Percentiles rank a stretch among this genome's conserved stretches.
Evolutionary conservation across 2,329 filamentous ascomycete genomes (phyloP).

Genomic region (Epichloe festucae): DNA sequence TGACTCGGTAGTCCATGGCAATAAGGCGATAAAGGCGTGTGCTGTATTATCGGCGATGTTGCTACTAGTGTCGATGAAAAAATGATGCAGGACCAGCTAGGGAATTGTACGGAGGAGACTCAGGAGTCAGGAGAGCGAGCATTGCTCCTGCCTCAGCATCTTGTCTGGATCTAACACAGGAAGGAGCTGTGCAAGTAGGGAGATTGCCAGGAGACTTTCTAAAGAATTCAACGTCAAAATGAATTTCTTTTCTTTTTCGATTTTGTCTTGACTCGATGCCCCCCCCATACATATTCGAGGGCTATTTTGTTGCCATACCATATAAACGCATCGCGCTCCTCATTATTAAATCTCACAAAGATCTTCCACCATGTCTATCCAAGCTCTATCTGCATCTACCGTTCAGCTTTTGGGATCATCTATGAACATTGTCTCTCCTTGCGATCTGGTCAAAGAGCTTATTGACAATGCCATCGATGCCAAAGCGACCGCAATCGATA

Average conservation of each 20-base stretch:
- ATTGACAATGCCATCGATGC: constrained; percentile 68
- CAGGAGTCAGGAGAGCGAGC: no score
- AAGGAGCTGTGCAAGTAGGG: neutral
- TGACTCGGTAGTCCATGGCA: neutral
- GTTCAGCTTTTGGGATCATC: constrained; percentile 47
- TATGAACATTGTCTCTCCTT: constrained; percentile 45
- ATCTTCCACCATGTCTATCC: constrained; percentile 32
- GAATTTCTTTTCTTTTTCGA: neutral
- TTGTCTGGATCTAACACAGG: neutral
- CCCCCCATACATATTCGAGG: neutral
- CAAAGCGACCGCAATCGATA: constrained; percentile 49
- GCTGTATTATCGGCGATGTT: neutral
- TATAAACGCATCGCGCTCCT: neutral
- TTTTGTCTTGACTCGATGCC: neutral
- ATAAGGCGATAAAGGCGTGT: no score
- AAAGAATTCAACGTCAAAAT: neutral
- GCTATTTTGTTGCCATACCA: neutral
- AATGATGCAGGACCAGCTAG: neutral
- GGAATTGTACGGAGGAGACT: neutral
- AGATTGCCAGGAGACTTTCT: neutral
- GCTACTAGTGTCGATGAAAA: neutral
- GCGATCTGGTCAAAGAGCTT: constrained; percentile 59
- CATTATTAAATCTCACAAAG: neutral
- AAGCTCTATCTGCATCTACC: constrained; percentile 33
- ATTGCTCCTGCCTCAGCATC: constrained; percentile 1